Percentiles rank a stretch among this genome's conserved stretches.
Conservation (phyloP, 495 filamentous ascomycete species). For the Aspergillus cavernicola region DNA sequence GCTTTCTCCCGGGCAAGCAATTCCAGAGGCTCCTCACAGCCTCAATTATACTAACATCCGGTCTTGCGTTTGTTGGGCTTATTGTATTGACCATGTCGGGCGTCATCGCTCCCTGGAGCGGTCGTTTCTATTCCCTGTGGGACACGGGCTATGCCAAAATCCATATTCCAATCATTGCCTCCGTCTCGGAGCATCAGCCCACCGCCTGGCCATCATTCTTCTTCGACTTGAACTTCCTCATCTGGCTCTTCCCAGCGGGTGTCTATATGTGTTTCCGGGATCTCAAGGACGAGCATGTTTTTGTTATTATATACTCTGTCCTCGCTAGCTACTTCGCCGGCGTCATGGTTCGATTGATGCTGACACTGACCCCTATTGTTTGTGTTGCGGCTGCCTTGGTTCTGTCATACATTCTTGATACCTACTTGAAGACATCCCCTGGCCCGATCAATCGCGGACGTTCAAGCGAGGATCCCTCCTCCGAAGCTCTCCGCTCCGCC, state of each 20-base stretch:
- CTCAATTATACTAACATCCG: slow-evolving; percentile 73
- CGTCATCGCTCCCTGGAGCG: slow-evolving; percentile 95
- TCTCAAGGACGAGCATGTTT: slow-evolving; percentile 94
- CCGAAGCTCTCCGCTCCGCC: slow-evolving; percentile 64
- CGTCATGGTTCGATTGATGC: slow-evolving; percentile 99
- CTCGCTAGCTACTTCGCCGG: slow-evolving; percentile 97
- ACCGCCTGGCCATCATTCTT: slow-evolving; percentile 99
- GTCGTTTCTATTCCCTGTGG: slow-evolving; percentile 99
- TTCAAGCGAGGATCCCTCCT: slow-evolving; percentile 38
- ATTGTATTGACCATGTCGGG: slow-evolving; percentile 81
- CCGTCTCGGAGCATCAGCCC: slow-evolving; percentile 98
- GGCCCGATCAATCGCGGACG: slow-evolving; percentile 45
- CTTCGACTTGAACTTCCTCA: slow-evolving; percentile 96
- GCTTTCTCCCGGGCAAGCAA: slow-evolving; percentile 83
- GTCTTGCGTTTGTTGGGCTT: slow-evolving; percentile 68
- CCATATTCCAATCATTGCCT: slow-evolving; percentile 99
- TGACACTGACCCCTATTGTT: slow-evolving; percentile 94
- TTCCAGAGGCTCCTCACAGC: slow-evolving; percentile 83
- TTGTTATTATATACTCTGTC: slow-evolving; percentile 94
- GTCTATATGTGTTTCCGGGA: slow-evolving; percentile 97
- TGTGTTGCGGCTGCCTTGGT: slow-evolving; percentile 92
- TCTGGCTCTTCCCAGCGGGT: slow-evolving; percentile 98
- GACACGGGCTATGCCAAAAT: slow-evolving; percentile 99
- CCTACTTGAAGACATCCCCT: slow-evolving; percentile 62
- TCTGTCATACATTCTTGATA: slow-evolving; percentile 83